Evolutionary conservation across 2,329 filamentous ascomycete species (phyloP), one percentile per base, ranked within the genome.

Genomic region (Pseudogymnoascus sp.): DNA sequence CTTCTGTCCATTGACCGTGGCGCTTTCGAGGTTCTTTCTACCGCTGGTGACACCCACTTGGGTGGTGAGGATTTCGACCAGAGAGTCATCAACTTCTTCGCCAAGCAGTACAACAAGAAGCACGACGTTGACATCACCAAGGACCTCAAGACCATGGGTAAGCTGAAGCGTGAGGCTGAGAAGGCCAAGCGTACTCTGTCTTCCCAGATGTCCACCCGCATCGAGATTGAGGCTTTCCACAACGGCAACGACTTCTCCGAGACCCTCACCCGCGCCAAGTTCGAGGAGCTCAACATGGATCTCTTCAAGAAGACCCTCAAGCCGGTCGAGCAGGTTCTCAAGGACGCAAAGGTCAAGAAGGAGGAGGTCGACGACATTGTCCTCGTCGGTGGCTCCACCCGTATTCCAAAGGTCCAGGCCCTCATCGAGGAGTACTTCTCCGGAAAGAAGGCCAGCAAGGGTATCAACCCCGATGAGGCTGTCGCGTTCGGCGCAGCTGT

Each of bases 21-120:
- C 76, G 90, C 96, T 71, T 96, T 97, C 75, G 92, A 96, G 82
- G 92, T 97, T 70, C 79, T 93, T 78, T 89, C 92, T 77, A 96
- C 92, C 72, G 91, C 92, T 75, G 92, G 92, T 91, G 92, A 97
- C 77, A 96, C 92, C 72, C 92, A 96, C 78, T 86, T 97, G 70
- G 92, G 92, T 88, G 92, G 92, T 87, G 92, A 97, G 79, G 93
- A 97, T 82, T 97, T 97, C 77, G 93, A 97, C 78, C 92, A 97
- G 85, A 89, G 93, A 76, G 84, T 97, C 77, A 96, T 97, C 82
- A 91, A 90, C 83, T 84, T 93, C 86, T 91, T 97, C 75, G 88
- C 89, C 82, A 97, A 97, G 89, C 82, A 84, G 72, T 97, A 96
- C 87, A 97, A 97, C 88, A 97, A 97, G 89, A 94, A 97, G 85